Evolutionary conservation across 2,329 filamentous ascomycete species (phyloP), one percentile per base, ranked within the genome.

Genomic region (Pezicula carpinea): DNA sequence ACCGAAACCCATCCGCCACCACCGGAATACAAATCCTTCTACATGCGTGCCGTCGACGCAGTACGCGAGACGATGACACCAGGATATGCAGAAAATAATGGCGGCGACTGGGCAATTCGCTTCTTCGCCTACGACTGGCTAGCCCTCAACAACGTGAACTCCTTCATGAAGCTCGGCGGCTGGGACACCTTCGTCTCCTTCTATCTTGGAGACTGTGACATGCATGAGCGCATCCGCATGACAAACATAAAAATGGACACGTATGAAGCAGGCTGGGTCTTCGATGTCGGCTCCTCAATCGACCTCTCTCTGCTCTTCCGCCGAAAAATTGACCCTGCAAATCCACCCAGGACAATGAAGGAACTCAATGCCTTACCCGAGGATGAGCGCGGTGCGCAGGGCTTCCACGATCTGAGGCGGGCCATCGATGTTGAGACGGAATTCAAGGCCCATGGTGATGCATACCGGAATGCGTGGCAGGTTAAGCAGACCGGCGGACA

Each of bases 101-200:
- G 29, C 2, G 26, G 18, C 7, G 26, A 34, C 18, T 80, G 77
- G 77, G 75, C 63, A 0, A 59, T 71, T 21, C 67, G 69, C 19
- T 76, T 77, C 60, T 80, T 79, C 56, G 68, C 74, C 8, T 80
- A 79, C 61, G 77, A 80, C 57, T 72, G 75, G 55, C 66, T 81
- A 6, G 69, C 75, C 4, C 64, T 79, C 3, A 73, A 79, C 38
- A 80, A 80, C 54, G 73, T 72, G 13, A 65, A 61, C 14, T 72
- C 74, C 0, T 72, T 72, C 55, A 31, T 47, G 1, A 69, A 49
- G 17, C 21, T 56, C 13, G 69, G 76, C n/a, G 73, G 69, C 0
- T 81, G 77, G 76, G 78, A 81, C 54, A 71, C 72, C 1, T 63
- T 76, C 45, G 77, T 82, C 21, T 72, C 75, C 0, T 80, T 73